These are phyloP conservation scores for Xerocomellus intermedius DNA, from an alignment of 768 basidiomycete genomes.

Conservation along the genomic window DNA sequence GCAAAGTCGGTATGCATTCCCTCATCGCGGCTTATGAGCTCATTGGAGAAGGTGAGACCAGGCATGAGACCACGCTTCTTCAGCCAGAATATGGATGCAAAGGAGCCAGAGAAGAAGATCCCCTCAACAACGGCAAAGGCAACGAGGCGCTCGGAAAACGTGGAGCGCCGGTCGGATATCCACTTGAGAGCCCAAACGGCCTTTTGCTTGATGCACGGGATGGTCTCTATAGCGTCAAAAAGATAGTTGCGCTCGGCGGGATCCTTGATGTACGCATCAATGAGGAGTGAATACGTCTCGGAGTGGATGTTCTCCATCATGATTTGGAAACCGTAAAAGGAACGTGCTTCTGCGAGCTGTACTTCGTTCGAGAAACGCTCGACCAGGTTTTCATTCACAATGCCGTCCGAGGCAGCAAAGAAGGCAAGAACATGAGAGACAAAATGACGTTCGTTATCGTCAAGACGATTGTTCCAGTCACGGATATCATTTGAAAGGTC, in stretches of 20 bases:
- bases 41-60: slow-evolving; percentile 91
- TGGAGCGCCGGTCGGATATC: slow-evolving; percentile 77
- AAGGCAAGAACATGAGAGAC: slow-evolving; percentile 91
- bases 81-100: slow-evolving; percentile 92
- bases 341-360: slow-evolving; percentile 86
- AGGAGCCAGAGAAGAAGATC: slow-evolving; percentile 92
- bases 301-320: slow-evolving; percentile 99
- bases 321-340: slow-evolving; percentile 96
- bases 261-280: slow-evolving; percentile 91
- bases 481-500: slow-evolving; percentile 80
- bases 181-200: slow-evolving; percentile 92
- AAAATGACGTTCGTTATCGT: slow-evolving; percentile 78
- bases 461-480: slow-evolving; percentile 83
- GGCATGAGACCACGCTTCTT: slow-evolving; percentile 98
- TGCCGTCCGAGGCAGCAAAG: slow-evolving; percentile 93
- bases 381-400: slow-evolving; percentile 93
- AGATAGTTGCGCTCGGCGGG: slow-evolving; percentile 66
- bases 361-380: slow-evolving; percentile 92
- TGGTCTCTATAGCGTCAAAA: slow-evolving; percentile 89
- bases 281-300: slow-evolving; percentile 92
- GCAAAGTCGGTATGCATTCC: slow-evolving; percentile 97
- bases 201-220: slow-evolving; percentile 87
- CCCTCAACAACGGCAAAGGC: slow-evolving; percentile 97
- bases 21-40: slow-evolving; percentile 92
- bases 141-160: slow-evolving; percentile 86